Base-by-base conservation (phyloP, 306 rosid genomes). In the Geum urbanum region DNA sequence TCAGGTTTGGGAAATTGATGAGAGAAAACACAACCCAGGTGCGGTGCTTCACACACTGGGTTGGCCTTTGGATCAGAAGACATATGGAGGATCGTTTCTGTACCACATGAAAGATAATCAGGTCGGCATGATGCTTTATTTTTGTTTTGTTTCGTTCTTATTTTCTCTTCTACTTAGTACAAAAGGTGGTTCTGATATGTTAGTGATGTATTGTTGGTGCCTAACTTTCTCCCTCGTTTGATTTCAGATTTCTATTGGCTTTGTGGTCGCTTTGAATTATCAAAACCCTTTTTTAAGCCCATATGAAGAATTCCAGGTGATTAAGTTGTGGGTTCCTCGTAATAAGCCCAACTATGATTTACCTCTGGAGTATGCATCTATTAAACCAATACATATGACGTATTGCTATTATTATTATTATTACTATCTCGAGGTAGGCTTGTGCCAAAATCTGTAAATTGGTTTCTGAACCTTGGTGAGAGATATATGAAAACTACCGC, bases 291-390 rank as follows among this genome's bases (percentile, higher is more conserved):
- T 73, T 72, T 73, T 90, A 83, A 92, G 78, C 76, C 97, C 97
- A 32, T 92, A 90, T 47, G 98, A 90, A 81, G 98, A 92, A 79
- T 92, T 90, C 78, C 98, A 92, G 98, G 98, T 92, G 80, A 32
- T 27, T 72, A 18, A 39, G 4, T 66, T 32, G 2, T 35, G 65
- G 20, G 44, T 63, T 46, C 9, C 39, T 48, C 57, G 50, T 10
- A 67, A 39, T 71, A 45, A 54, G 53, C 7, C 12, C 59, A 40
- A 41, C 61, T 7, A 53, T 69, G 47, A 50, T 22, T 37, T 48
- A n/a, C 24, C 24, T 18, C 63, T 39, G 67, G 13, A 9, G 20
- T 20, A 12, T 55, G 20, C 32, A 24, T 59, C 63, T 40, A 27
- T 47, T 7, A 20, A 32, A 54, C 52, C 60, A 20, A 59, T 22